Evolutionary conservation across 2,329 filamentous ascomycete genomes (phyloP), one percentile per base, ranked within the genome.

Genomic region (Trichoderma gracile): DNA sequence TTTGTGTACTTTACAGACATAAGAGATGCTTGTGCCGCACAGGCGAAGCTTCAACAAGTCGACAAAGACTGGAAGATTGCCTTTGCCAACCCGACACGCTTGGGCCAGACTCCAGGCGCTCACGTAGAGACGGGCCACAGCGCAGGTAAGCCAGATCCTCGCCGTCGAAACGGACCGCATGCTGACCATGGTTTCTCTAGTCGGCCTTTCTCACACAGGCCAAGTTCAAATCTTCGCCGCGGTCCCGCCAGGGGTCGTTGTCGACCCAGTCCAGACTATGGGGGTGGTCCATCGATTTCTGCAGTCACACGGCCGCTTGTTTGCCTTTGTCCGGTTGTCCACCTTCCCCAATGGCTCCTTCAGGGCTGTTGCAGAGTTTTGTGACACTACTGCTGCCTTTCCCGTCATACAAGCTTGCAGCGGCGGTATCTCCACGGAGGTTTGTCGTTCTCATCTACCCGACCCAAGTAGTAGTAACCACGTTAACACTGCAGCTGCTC

Each of bases 1-100:
- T 84, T 81, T 64, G 75, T 87, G 25, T 81, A 80, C 5, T 88
- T 89, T 69, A 76, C 80, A 7, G 87, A 90, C 69, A 82, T 88
- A 56, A 81, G 84, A 56, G 86, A 89, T 72, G 81, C 87, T 7
- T 82, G 79, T 59, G 78, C 79, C 38, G 79, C 83, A 8, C 77
- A 81, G 63, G 76, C 80, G 14, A 82, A 81, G 57, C 72, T 84
- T 30, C 75, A 78, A 1, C 68, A 80, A 19, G 73, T 77, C 40
- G 76, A 77, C 52, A 74, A 78, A 12, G 76, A 77, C 40, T 88
- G 85, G 84, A 71, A 73, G 53, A 66, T 72, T 1, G 65, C 66
- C 4, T 78, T 65, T 50, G 57, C 57, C 46, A 61, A 57, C 40
- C 38, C 57, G 8, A 50, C 33, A 8, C 45, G 53, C 9, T 17